Evolutionary conservation across 2,329 filamentous ascomycete species (phyloP), one percentile per base, ranked within the genome.

Genomic region (Dothistroma septosporum): DNA sequence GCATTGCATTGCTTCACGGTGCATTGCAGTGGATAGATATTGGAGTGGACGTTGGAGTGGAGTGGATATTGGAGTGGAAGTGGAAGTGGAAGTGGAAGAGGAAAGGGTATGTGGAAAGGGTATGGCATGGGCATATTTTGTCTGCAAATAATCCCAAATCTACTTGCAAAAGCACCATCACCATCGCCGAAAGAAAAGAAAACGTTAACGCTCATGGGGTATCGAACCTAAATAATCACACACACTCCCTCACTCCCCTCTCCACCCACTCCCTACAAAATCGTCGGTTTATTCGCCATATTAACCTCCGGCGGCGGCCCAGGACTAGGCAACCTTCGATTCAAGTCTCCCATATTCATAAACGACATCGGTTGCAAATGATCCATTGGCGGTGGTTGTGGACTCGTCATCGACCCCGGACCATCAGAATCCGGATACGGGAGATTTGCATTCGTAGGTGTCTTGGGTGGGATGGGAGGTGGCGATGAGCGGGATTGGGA

Each of bases 261-360:
- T 44, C 41, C 41, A 19, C n/a, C 7, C 7, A 11, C 10, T 44
- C 41, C 19, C 50, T 55, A 56, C 55, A 53, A 62, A 28, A 68
- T 53, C 22, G 60, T 61, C 48, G 93, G 93, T 75, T 97, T 97
- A 67, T 87, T 85, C 49, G 89, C 87, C 83, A 91, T 89, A 70
- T 96, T 95, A 8, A 95, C 91, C 7, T 84, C 80, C 2, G 93
- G 93, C 19, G 93, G 92, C 31, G 89, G 87, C 28, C 88, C 89
- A 0, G 93, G 93, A 73, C 97, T 97, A 0, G 92, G 92, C 35
- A 90, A 82, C 19, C 64, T 55, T 35, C 68, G 61, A 14, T 72
- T 69, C 33, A 73, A 53, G 14, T 68, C 69, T 9, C 69, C 70
- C 69, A 73, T 72, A 35, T 74, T 68, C 67, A 68, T 70, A 37